Percentiles rank a stretch among this genome's conserved stretches.
phyloP scores from a whole-genome alignment of 805 yeast species.

The Barnettozyma sucrosica region DNA sequence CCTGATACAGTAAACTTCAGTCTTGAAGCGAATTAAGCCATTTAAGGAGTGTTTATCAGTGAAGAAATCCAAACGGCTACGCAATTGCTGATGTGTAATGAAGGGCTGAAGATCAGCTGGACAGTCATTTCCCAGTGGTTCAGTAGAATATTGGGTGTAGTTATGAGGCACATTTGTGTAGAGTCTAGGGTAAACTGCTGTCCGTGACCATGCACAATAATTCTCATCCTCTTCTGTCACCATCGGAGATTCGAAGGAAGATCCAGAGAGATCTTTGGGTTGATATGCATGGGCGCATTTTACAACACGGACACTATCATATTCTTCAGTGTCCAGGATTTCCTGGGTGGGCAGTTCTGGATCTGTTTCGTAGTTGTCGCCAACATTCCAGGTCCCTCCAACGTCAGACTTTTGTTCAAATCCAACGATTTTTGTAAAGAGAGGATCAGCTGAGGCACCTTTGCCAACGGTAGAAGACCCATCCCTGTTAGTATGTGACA shows the following conservation, averaged over 20 bases:
- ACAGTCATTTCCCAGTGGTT: slow-evolving; percentile 18
- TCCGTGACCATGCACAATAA: slow-evolving; percentile 31
- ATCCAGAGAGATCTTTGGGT: slow-evolving; percentile 15
- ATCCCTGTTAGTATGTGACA: slow-evolving; percentile 26
- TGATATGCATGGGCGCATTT: slow-evolving; percentile 13
- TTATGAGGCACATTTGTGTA: slow-evolving; percentile 35
- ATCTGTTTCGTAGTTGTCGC: slow-evolving; percentile 17
- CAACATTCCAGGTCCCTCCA: slow-evolving; percentile 43
- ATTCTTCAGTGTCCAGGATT: slow-evolving; percentile 29
- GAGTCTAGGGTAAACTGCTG: slow-evolving; percentile 31
- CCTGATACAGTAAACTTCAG: slow-evolving; percentile 35
- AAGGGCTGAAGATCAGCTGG: slow-evolving; percentile 30
- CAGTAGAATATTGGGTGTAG: slow-evolving; percentile 27
- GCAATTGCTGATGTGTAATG: slow-evolving; percentile 32
- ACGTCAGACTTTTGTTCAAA: slow-evolving; percentile 38
- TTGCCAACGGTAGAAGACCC: slow-evolving; percentile 24
- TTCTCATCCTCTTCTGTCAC: slow-evolving; percentile 24
- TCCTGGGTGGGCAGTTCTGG: slow-evolving; percentile 26
- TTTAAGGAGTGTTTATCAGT: slow-evolving; percentile 26
- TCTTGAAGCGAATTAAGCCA: slow-evolving; percentile 31
- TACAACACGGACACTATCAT: slow-evolving; percentile 30
- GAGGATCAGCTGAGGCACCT: slow-evolving; percentile 12
- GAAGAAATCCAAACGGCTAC: slow-evolving; percentile 26
- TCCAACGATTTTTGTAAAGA: slow-evolving; percentile 33
- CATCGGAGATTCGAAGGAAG: slow-evolving; percentile 18